These are phyloP conservation scores for Dioscorea dumetorum DNA, from an alignment of 106 monocot genomes.

Conservation along the genomic window DNA sequence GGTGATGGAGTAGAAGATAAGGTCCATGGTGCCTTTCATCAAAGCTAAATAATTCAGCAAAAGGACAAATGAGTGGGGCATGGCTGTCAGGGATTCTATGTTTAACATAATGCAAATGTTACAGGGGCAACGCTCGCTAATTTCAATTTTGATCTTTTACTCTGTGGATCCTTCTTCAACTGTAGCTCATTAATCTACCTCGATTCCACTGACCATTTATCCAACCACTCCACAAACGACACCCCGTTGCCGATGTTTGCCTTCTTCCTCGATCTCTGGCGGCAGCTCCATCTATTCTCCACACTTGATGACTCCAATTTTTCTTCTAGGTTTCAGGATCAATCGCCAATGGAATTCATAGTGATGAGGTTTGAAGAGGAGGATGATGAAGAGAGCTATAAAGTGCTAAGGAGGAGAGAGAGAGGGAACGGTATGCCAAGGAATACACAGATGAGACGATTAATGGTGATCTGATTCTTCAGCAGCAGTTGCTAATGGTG, in stretches of 20 bases:
- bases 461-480: constrained; percentile 41
- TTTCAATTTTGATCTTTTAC: no score
- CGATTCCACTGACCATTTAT: constrained; percentile 45
- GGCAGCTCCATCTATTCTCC: background rate
- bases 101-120: no score
- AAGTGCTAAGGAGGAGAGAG: constrained; percentile 60
- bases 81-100: no score
- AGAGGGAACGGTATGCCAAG: constrained; percentile 33
- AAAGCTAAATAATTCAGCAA: no score
- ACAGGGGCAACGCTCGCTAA: no score
- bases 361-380: no score
- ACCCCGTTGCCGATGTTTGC: constrained; percentile 42
- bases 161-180: constrained; percentile 12
- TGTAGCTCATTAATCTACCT: constrained; percentile 22
- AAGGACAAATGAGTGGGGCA: no score
- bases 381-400: constrained; percentile 91
- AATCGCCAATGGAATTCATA: constrained; percentile 36
- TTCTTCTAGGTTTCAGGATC: constrained; percentile 5
- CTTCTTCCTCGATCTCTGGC: constrained; percentile 34
- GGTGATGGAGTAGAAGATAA: no score
- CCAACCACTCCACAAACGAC: constrained; percentile 26
- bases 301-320: background rate
- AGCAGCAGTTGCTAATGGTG: constrained; percentile 67
- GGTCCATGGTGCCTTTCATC: no score
- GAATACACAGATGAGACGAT: constrained; percentile 24